Evolutionary conservation across 1,284 basidiomycete genomes (phyloP).

Genomic region (Trametes pubescens): DNA sequence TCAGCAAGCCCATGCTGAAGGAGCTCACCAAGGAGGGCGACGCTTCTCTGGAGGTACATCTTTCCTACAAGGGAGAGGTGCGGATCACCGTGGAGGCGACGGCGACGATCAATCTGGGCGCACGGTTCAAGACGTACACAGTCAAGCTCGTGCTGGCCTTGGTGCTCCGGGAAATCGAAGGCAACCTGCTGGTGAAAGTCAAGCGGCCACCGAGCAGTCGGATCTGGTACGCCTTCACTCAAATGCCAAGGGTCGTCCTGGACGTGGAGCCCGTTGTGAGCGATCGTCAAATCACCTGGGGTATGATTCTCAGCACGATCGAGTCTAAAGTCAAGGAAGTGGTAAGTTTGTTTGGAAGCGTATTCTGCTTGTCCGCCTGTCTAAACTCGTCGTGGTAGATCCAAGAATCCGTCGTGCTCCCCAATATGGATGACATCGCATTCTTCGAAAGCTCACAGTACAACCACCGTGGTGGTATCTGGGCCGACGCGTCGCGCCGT

Average conservation of each 20-base stretch:
- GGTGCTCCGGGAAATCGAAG: slow-evolving; percentile 88
- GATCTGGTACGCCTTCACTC: slow-evolving; percentile 98
- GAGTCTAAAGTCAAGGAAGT: slow-evolving; percentile 90
- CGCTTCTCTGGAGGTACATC: slow-evolving; percentile 86
- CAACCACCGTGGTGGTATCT: slow-evolving; percentile 87
- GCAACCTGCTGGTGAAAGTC: slow-evolving; percentile 89
- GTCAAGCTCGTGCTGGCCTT: slow-evolving; percentile 91
- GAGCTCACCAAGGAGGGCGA: slow-evolving; percentile 93
- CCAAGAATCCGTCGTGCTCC: slow-evolving; percentile 91
- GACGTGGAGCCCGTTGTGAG: slow-evolving; percentile 94
- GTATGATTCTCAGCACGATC: slow-evolving; percentile 90
- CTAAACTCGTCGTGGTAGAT: slow-evolving; percentile 61
- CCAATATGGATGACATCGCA: slow-evolving; percentile 97
- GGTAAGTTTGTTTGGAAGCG: slow-evolving; percentile 57
- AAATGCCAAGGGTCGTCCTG: slow-evolving; percentile 88
- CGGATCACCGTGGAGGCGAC: slow-evolving; percentile 91
- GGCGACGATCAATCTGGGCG: slow-evolving; percentile 83
- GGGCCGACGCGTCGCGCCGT: slow-evolving; percentile 76
- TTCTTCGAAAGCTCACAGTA: slow-evolving; percentile 87
- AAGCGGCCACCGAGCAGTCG: slow-evolving; percentile 97
- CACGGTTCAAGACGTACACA: slow-evolving; percentile 87
- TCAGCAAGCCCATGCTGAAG: slow-evolving; percentile 98
- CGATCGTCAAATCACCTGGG: slow-evolving; percentile 92
- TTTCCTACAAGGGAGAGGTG: slow-evolving; percentile 86
- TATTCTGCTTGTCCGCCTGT: slow-evolving; percentile 2